Base-by-base conservation (phyloP, 805 yeast species). In the Metschnikowia hibisci region DNA sequence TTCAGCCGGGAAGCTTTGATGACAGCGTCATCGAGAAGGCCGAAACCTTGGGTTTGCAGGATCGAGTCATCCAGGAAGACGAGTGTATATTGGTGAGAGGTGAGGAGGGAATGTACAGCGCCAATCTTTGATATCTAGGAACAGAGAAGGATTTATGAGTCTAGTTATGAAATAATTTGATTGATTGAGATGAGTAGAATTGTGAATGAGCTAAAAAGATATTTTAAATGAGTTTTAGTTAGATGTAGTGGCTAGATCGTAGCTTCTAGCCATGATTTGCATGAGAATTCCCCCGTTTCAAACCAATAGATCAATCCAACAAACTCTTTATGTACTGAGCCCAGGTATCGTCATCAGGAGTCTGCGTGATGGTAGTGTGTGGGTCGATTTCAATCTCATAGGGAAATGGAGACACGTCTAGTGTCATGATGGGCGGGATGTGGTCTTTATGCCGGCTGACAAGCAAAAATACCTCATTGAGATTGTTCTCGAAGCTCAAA, bases 1-100 rank as follows among this genome's bases (percentile, higher is more conserved):
- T 84, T 51, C 95, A 87, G 56, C 95, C 95, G 0, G 95, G 95
- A 0, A 76, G 88, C 16, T 85, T 77, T 51, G 81, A 83, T 53
- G 55, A 58, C 2, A 71, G 66, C 10, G 77, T 76, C 3, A 65
- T 83, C 13, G 64, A 72, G 1, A 61, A 61, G 27, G 73, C 75
- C n/a, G 57, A 52, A 35, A 55, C 47, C 26, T 58, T 61, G 45
- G 76, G 64, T n/a, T 58, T 58, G 20, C 53, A 50, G 4, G 68
- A 60, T 14, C 55, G 51, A 14, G 62, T 66, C 4, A 61, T 76
- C 14, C 63, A 63, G 28, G 72, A 76, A 53, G 86, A 80, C 14
- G 81, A 81, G 48, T 87, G 96, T 63, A 79, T 87, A 33, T 63
- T 87, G 46, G 86, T 84, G 2, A 69, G 77, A 39, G 95, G 95